These are phyloP conservation scores for Nadsonia fulvescens DNA, from an alignment of 805 yeast species.

Conservation along the genomic window DNA sequence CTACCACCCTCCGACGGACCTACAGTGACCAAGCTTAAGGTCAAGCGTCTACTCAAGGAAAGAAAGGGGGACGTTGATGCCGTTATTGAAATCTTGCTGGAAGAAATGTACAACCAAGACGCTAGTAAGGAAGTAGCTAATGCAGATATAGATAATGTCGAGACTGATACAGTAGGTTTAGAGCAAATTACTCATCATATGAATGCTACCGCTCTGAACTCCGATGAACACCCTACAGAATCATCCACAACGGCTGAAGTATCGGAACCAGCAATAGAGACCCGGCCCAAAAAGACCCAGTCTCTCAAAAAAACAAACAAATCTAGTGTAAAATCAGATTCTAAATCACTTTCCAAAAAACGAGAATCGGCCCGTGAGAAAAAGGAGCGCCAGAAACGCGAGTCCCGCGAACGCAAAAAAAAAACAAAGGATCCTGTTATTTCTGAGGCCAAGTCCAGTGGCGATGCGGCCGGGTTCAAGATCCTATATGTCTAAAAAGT, in stretches of 20 bases:
- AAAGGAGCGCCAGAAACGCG: slow-evolving; percentile 12
- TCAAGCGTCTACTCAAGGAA: slow-evolving; percentile 2
- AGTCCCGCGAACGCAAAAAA: slow-evolving; percentile 11
- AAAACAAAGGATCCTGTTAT: neutral
- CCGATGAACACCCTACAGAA: neutral
- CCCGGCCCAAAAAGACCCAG: slow-evolving; percentile 1
- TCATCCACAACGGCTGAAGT: too few species aligned
- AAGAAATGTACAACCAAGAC: too few species aligned
- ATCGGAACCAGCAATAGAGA: neutral
- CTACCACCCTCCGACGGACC: too few species aligned
- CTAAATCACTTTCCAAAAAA: neutral
- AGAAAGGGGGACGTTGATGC: too few species aligned
- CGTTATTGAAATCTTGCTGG: too few species aligned
- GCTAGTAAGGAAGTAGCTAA: too few species aligned
- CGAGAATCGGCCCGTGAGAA: slow-evolving; percentile 10
- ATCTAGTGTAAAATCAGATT: slow-evolving; percentile 1
- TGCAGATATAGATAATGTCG: too few species aligned
- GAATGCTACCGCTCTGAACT: slow-evolving; percentile 2
- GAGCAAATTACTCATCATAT: too few species aligned
- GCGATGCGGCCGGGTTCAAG: too few species aligned
- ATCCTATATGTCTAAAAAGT: too few species aligned
- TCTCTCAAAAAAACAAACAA: slow-evolving; percentile 1
- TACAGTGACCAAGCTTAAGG: slow-evolving; percentile 1
- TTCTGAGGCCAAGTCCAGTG: neutral
- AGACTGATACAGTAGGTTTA: too few species aligned